phyloP scores from a whole-genome alignment of 495 filamentous ascomycete genomes.

The Thermothielavioides terrestris region DNA sequence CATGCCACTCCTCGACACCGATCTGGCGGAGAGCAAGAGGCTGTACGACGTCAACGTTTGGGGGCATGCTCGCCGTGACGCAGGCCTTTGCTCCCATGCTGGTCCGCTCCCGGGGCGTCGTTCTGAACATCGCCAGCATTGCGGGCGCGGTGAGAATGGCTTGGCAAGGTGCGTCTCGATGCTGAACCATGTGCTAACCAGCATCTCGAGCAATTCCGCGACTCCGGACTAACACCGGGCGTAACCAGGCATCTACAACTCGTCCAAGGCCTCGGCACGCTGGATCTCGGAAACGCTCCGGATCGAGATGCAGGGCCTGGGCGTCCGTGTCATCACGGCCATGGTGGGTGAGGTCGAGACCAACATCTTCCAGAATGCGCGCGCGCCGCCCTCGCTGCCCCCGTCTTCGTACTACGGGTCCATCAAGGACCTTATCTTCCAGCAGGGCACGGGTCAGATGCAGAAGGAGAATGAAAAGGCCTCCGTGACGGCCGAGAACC shows the following conservation, averaged over 20 bases:
- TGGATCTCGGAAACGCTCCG: background rate
- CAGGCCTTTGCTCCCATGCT: constrained; percentile 48
- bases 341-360: background rate
- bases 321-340: background rate
- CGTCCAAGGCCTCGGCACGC: background rate
- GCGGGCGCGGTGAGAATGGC: background rate
- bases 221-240: background rate
- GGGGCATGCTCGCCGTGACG: constrained; percentile 40
- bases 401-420: background rate
- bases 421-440: background rate
- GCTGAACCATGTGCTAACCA: too few species aligned
- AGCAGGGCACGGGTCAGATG: background rate
- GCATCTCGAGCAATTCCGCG: too few species aligned
- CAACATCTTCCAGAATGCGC: background rate
- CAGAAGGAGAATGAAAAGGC: background rate
- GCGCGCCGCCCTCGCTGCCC: background rate
- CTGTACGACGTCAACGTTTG: constrained; percentile 51
- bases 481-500: background rate
- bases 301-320: background rate
- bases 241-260: background rate
- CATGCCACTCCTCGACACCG: constrained; percentile 41
- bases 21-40: constrained; percentile 32
- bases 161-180: background rate
- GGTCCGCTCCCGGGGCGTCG: constrained; percentile 32
- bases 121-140: background rate